A percentile compares a stretch with the other conserved stretches of the same genome.
Evolutionary conservation across 129 eudicot species (phyloP).

Genomic region (Centella asiatica): DNA sequence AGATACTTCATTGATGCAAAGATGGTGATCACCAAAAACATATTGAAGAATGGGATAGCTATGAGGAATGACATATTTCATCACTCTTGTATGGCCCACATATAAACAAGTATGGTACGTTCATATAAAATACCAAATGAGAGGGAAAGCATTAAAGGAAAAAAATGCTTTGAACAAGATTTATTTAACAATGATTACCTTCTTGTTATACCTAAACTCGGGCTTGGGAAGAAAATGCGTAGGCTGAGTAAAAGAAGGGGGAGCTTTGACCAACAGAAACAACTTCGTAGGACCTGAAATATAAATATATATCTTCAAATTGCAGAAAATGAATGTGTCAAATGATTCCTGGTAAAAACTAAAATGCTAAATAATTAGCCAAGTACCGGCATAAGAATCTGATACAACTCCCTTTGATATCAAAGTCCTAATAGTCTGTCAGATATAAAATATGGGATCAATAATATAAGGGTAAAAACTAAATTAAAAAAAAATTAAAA

Average conservation of each 20-base stretch:
- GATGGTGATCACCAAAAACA: too few species aligned
- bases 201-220: conserved; percentile 56
- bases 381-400: conserved; percentile 66
- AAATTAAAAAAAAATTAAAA: too few species aligned
- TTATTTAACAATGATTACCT: conserved; percentile 28
- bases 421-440: conserved; percentile 33
- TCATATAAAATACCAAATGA: too few species aligned
- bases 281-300: conserved; percentile 71
- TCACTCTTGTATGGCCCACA: too few species aligned
- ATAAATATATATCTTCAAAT: conserved; percentile 10
- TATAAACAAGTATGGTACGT: too few species aligned
- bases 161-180: too few species aligned
- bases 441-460: not conserved
- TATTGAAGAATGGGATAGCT: too few species aligned
- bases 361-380: conserved; percentile 9
- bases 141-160: not conserved
- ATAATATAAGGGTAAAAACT: not conserved
- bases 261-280: conserved; percentile 84
- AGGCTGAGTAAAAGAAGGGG: conserved; percentile 58
- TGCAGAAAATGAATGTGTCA: conserved; percentile 5
- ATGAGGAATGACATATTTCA: not conserved
- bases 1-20: too few species aligned
- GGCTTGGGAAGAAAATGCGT: conserved; percentile 91
- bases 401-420: conserved; percentile 85
- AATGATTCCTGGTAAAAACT: conserved; percentile 1